Evolutionary conservation across 768 basidiomycete genomes (phyloP), one percentile per base, ranked within the genome.

Genomic region (Tephrocybe sp.): DNA sequence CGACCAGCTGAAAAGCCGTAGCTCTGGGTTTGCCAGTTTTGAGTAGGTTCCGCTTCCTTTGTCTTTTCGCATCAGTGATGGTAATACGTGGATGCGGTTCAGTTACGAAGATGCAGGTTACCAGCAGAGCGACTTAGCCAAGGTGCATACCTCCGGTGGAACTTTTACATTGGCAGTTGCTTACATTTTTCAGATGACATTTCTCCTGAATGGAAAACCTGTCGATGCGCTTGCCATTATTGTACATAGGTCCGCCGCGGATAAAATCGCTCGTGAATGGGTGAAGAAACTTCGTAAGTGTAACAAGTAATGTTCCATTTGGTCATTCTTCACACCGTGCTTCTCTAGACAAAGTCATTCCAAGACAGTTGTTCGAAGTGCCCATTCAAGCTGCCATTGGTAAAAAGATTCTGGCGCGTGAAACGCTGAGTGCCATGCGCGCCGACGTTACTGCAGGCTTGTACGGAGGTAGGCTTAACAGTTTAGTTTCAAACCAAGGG

Each of bases 91-190:
- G n/a, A n/a, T n/a, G n/a, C n/a, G 22, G 13, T 11, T n/a, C 54
- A 96, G 95, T 62, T 99, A 99, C 61, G 95, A 98, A 68, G 90
- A 95, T 65, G 92, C 85, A 5, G 95, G 92, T 1, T 98, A 98
- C 67, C 77, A 80, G 62, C 69, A 72, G 50, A 92, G 90, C 58
- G 80, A 93, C 61, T 72, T 96, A 26, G 83, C 82, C 49, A 96
- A 96, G 80, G 92, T 93, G 56, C 12, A 26, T 20, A 17, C 12
- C 19, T n/a, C 19, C 8, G 13, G 22, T 31, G 17, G n/a, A 8
- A 32, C n/a, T 14, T 34, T 19, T 35, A 3, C 14, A 26, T 30
- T 35, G 33, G 39, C 16, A 13, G 40, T 36, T 26, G 42, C 14
- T 31, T 47, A 30, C 34, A 17, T 43, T 12, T 48, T 45, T 22